phyloP scores from a whole-genome alignment of 768 basidiomycete genomes.

The Trametes elegans region DNA sequence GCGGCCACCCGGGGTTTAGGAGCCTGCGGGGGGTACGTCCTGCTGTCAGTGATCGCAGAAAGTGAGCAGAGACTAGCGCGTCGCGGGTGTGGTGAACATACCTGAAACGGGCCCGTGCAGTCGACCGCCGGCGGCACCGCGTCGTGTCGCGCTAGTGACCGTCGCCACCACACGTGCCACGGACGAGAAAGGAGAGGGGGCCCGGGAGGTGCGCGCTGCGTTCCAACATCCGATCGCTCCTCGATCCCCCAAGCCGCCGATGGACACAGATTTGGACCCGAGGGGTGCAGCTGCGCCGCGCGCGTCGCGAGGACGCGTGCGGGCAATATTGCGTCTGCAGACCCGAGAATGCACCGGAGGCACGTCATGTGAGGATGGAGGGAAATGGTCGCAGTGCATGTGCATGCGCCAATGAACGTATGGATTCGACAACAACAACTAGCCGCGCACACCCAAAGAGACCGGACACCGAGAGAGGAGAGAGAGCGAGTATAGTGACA shows the following conservation, averaged over 20 bases:
- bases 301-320: background rate
- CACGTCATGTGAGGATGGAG: background rate
- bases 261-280: background rate
- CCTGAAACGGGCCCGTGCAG: background rate
- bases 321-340: background rate
- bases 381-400: background rate
- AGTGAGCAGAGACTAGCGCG: constrained; percentile 8
- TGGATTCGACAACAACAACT: constrained; percentile 19
- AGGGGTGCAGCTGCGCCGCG: background rate
- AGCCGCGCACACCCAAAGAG: constrained; percentile 13
- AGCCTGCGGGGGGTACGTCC: background rate
- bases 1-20: background rate
- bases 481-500: constrained; percentile 15
- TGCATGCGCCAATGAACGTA: constrained; percentile 3
- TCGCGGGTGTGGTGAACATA: background rate
- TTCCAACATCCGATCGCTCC: too few species aligned
- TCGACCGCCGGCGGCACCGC: background rate
- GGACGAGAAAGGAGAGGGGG: too few species aligned
- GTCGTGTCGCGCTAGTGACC: constrained; percentile 7
- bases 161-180: constrained; percentile 10
- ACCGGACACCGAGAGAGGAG: constrained; percentile 3
- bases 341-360: background rate
- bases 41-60: constrained; percentile 2
- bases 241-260: constrained; percentile 1
- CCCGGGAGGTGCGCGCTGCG: too few species aligned